A percentile compares a stretch with the other conserved stretches of the same genome.
phyloP scores from a whole-genome alignment of 306 rosid species.

The Rosa lucieae region DNA sequence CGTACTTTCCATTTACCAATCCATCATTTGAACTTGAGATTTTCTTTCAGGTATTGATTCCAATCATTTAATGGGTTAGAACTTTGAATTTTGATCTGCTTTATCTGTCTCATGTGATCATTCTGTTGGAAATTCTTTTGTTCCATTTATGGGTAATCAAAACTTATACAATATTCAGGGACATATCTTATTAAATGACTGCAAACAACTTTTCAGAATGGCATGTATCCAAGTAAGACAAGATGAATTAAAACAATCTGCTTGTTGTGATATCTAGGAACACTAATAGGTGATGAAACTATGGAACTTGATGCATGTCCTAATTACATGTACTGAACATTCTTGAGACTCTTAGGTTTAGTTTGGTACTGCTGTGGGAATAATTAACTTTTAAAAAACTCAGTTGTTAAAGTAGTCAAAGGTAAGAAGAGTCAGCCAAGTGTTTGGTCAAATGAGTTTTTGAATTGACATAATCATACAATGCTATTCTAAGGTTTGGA shows the following conservation, averaged over 20 bases:
- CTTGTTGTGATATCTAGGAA: not conserved
- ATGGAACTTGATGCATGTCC: not conserved
- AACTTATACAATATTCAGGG: not conserved
- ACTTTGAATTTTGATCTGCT: not conserved
- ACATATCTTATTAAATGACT: not conserved
- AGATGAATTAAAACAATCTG: not conserved
- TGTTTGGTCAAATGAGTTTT: too few relatives aligned
- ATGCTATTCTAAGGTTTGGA: too few relatives aligned
- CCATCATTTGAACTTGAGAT: constrained; percentile 97
- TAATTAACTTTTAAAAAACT: too few relatives aligned
- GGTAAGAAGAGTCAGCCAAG: too few relatives aligned
- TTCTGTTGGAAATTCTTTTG: not conserved
- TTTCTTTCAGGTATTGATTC: constrained; percentile 62
- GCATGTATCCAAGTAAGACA: not conserved
- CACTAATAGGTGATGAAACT: not conserved
- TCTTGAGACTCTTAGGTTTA: not conserved
- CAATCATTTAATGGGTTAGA: not conserved
- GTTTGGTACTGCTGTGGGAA: too few relatives aligned
- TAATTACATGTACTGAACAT: not conserved
- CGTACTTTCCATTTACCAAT: constrained; percentile 90
- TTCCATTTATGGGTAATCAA: too few relatives aligned
- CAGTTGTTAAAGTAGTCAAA: too few relatives aligned
- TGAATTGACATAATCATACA: too few relatives aligned
- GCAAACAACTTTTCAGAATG: too few relatives aligned
- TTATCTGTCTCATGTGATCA: not conserved